Percentiles rank a stretch among this genome's conserved stretches.
phyloP scores from a whole-genome alignment of 2,329 filamentous ascomycete genomes.

The Venturia effusa region DNA sequence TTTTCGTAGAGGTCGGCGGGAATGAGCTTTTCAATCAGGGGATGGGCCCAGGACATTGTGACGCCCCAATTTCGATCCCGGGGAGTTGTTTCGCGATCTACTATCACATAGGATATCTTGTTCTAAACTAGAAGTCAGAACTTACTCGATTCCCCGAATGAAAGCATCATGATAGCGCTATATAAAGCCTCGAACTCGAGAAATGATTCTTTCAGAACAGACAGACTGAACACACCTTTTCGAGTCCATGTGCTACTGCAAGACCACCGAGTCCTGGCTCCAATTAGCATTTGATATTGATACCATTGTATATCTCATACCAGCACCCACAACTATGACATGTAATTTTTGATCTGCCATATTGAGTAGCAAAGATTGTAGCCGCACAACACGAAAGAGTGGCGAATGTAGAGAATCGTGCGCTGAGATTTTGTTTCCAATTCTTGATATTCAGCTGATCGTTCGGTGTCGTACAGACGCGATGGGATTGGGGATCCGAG shows the following conservation, averaged over 20 bases:
- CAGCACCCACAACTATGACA: constrained; percentile 9
- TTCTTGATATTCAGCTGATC: not conserved
- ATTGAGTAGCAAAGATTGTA: not conserved
- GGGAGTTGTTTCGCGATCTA: constrained; percentile 9
- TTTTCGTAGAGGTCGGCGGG: constrained; percentile 6
- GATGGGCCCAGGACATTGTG: constrained; percentile 10
- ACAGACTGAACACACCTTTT: not conserved
- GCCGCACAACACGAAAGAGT: not conserved
- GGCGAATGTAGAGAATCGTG: not conserved
- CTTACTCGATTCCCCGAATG: not conserved
- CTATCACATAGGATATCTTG: constrained; percentile 7
- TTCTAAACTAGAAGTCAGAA: not conserved
- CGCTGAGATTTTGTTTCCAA: not conserved
- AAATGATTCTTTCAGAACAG: not conserved
- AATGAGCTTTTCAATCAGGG: constrained; percentile 7
- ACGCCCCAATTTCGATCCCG: constrained; percentile 11
- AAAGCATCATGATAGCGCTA: not conserved
- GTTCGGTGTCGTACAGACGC: not conserved
- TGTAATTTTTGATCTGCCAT: constrained; percentile 8
- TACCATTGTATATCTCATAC: not conserved
- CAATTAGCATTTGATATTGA: not conserved
- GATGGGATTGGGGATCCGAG: constrained; percentile 1
- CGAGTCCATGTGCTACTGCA: constrained; percentile 9
- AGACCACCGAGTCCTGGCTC: constrained; percentile 7
- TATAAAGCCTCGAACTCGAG: no score